phyloP scores from a whole-genome alignment of 2,329 filamentous ascomycete species.

The Sclerotinia subarctica region DNA sequence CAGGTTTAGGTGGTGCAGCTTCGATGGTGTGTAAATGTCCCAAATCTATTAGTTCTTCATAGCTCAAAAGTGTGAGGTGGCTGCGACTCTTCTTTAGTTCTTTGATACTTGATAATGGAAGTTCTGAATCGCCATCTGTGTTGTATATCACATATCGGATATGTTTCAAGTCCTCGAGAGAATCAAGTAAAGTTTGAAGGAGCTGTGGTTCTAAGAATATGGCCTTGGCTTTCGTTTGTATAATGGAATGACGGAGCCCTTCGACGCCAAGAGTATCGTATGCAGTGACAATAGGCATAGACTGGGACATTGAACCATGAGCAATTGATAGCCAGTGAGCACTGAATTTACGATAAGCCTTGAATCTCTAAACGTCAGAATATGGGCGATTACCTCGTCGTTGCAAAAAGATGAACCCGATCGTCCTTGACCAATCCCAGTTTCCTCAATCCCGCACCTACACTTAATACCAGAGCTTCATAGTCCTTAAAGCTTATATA shows the following conservation, averaged over 20 bases:
- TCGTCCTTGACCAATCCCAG: conserved; percentile 68
- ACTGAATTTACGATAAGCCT: conserved; percentile 35
- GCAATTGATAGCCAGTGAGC: conserved; percentile 75
- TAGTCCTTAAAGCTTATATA: conserved; percentile 78
- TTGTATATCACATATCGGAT: conserved; percentile 64
- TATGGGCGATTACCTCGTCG: conserved; percentile 46
- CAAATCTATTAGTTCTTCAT: conserved; percentile 53
- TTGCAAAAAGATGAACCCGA: conserved; percentile 75
- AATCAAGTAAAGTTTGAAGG: conserved; percentile 54
- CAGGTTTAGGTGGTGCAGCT: conserved; percentile 66
- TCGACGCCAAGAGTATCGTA: conserved; percentile 88
- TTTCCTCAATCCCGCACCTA: conserved; percentile 69
- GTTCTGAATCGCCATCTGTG: conserved; percentile 49
- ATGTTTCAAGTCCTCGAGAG: conserved; percentile 54
- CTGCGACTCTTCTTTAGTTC: conserved; percentile 57
- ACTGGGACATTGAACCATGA: conserved; percentile 77
- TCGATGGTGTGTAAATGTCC: conserved; percentile 62
- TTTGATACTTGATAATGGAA: conserved; percentile 43
- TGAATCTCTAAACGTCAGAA: no score
- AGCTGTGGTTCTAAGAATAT: conserved; percentile 88
- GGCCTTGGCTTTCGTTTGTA: conserved; percentile 73
- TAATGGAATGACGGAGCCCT: conserved; percentile 80
- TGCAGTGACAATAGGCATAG: conserved; percentile 86
- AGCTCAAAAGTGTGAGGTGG: conserved; percentile 51
- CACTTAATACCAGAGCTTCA: conserved; percentile 62